Evolutionary conservation across 352 stramenopile species (phyloP), one percentile per base, ranked within the genome.

Genomic region (Phytophthora pseudosyringae): DNA sequence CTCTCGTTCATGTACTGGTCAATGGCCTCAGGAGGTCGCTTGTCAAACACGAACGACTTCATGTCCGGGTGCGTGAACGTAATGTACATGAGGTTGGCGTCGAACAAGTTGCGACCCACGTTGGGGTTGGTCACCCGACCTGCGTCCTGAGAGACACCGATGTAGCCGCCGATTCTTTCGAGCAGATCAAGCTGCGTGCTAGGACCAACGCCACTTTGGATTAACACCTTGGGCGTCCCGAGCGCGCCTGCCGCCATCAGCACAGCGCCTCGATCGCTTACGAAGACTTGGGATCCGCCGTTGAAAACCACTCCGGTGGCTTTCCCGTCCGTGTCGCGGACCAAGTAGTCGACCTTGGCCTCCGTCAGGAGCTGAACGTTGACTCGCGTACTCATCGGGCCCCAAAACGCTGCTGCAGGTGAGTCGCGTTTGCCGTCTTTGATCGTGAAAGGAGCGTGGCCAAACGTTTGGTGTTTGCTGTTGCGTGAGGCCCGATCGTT

Each of bases 171-270:
- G n/a, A 45, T 56, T 26, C 33, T 39, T 35, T 70, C 63, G 10
- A 88, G 67, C 28, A 83, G 50, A 2, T 69, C 57, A 7, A 96
- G 73, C 48, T 92, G 76, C 18, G 79, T 59, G 12, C 41, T 56
- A 6, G 80, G 76, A 11, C 88, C 90, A 49, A 96, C 76, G 18
- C 87, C 88, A 57, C 67, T 87, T 63, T 90, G 74, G 51, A 93
- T 83, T 15, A 97, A 70, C 15, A 97, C 69, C 49, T 95, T 91
- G 15, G 90, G 88, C 6, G 87, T 91, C 29, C 75, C 67, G 25
- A 91, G 46, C 9, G 89, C 80, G 8, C 87, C 88, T 0, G 80
- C 81, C 7, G 73, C 76, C 64, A 97, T 76, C 47, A 97, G 75
- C 33, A 96, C 86, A 15, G 77, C 76, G 5, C 75, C 80, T 25